These are phyloP conservation scores for Erigeron philadelphicus DNA, from an alignment of 140 eudicot genomes.

Conservation along the genomic window DNA sequence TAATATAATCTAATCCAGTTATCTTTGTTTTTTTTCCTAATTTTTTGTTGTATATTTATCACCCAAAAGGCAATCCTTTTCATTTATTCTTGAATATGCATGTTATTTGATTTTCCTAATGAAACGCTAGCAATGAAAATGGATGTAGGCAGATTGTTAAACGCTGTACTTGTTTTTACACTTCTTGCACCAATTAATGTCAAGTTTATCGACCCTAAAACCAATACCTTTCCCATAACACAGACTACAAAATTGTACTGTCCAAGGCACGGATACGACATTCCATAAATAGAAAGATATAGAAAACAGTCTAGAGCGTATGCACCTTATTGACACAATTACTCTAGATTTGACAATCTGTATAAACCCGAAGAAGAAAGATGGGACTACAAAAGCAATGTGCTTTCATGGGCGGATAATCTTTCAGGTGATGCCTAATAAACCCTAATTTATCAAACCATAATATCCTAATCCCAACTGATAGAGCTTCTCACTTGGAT, in stretches of 20 bases:
- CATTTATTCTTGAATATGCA: constrained; percentile 14
- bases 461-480: too few species aligned
- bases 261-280: too few species aligned
- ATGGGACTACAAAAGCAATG: neutral
- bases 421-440: too few species aligned
- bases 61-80: constrained; percentile 16
- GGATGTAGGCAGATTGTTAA: constrained; percentile 11
- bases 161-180: neutral
- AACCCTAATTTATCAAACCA: too few species aligned
- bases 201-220: neutral
- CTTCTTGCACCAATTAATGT: constrained; percentile 2
- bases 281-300: neutral
- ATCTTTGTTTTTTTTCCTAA: constrained; percentile 8
- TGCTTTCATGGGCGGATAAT: neutral
- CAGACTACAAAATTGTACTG: too few species aligned
- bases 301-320: neutral
- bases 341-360: neutral
- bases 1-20: constrained; percentile 19
- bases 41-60: constrained; percentile 8
- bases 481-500: too few species aligned
- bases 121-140: neutral
- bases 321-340: neutral
- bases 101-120: neutral
- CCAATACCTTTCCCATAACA: neutral
- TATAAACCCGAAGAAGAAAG: neutral